phyloP scores from a whole-genome alignment of 2,329 filamentous ascomycete genomes.

The Emergomyces africanus region DNA sequence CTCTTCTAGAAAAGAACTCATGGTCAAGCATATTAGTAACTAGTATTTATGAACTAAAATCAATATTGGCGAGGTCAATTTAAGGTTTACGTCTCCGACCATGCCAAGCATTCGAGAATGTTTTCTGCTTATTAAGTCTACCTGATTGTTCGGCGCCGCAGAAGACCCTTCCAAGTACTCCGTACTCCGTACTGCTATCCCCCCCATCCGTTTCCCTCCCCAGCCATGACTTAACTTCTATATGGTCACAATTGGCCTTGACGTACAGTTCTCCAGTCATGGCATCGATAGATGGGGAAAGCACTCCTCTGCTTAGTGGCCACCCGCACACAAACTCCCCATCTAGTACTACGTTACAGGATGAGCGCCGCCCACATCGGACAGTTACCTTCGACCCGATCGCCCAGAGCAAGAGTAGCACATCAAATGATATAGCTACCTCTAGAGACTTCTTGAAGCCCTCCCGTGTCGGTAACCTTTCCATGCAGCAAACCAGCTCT shows the following conservation, averaged over 20 bases:
- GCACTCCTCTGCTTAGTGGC: conserved; percentile 28
- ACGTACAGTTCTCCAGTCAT: conserved; percentile 10
- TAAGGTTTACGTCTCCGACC: neutral
- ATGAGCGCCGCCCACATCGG: conserved; percentile 17
- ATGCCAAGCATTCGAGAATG: neutral
- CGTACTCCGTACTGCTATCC: no score
- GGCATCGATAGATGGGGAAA: conserved; percentile 27
- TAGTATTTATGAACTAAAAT: no score
- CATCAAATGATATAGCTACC: conserved; percentile 6
- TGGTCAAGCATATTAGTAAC: no score
- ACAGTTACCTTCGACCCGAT: conserved; percentile 37
- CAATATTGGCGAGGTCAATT: neutral
- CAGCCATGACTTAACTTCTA: neutral
- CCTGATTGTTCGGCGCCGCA: no score
- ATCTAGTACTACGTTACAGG: conserved; percentile 29
- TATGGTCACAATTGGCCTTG: neutral
- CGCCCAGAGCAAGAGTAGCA: conserved; percentile 29
- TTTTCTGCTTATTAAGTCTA: no score
- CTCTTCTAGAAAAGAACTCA: no score
- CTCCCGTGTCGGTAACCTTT: conserved; percentile 27
- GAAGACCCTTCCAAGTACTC: no score
- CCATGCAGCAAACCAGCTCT: conserved; percentile 19
- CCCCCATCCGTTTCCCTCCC: neutral
- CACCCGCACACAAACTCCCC: conserved; percentile 18
- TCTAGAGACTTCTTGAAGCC: conserved; percentile 20